phyloP scores from a whole-genome alignment of 2,329 filamentous ascomycete genomes.

The Diplocarpon rosae region DNA sequence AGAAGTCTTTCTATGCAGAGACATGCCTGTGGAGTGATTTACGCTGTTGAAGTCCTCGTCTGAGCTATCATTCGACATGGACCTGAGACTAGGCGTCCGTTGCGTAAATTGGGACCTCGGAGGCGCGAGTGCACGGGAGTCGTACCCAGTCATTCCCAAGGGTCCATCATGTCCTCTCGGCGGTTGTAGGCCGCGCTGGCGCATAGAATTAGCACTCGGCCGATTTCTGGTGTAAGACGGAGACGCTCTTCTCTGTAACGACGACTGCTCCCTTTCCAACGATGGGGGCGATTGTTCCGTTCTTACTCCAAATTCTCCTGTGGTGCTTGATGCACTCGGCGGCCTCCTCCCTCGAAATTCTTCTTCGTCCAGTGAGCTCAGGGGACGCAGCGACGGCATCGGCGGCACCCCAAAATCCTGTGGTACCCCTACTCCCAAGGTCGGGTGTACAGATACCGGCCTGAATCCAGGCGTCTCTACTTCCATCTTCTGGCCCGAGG shows the following conservation, averaged over 20 bases:
- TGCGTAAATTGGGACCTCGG: slow-evolving; percentile 34
- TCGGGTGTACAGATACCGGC: slow-evolving; percentile 64
- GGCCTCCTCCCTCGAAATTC: slow-evolving; percentile 19
- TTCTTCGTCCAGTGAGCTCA: slow-evolving; percentile 19
- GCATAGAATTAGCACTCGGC: slow-evolving; percentile 23
- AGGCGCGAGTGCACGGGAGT: slow-evolving; percentile 33
- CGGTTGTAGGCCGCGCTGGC: slow-evolving; percentile 14
- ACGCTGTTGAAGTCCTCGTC: slow-evolving; percentile 57
- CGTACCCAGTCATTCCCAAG: slow-evolving; percentile 24
- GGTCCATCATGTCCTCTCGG: slow-evolving; percentile 17
- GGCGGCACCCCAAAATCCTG: slow-evolving; percentile 1
- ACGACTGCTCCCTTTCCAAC: slow-evolving; percentile 29
- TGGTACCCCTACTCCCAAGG: slow-evolving; percentile 42
- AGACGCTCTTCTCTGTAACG: slow-evolving; percentile 8
- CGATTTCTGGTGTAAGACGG: slow-evolving; percentile 15
- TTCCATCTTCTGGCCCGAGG: slow-evolving; percentile 37
- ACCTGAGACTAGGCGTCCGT: slow-evolving; percentile 46
- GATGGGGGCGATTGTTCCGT: slow-evolving; percentile 48
- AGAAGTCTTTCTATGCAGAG: slow-evolving; percentile 67
- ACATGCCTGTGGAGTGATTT: slow-evolving; percentile 45
- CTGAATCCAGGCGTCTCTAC: slow-evolving; percentile 43
- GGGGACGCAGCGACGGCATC: slow-evolving; percentile 2
- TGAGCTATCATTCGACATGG: slow-evolving; percentile 52
- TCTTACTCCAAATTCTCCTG: slow-evolving; percentile 38
- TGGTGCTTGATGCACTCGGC: slow-evolving; percentile 6